Evolutionary conservation across 345 rosid species (phyloP), one percentile per base, ranked within the genome.

Genomic region (Eucalyptus virginea): DNA sequence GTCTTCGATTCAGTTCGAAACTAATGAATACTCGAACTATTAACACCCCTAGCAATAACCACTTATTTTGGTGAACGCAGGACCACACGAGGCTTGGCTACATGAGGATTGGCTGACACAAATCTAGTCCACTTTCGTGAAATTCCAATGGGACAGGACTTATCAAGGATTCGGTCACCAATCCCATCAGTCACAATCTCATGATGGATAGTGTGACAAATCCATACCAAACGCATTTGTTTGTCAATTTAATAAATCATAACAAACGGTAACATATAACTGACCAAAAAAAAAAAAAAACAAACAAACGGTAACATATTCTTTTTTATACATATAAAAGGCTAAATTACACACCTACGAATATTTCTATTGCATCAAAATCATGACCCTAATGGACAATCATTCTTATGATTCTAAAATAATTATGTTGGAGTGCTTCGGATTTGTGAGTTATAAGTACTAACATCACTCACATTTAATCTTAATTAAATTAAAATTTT

Each of bases 1-100:
- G 58, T 52, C 5, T 19, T 52, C 2, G 0, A 1, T 52, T 52
- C 26, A 1, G 5, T 52, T 21, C 11, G 0, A 52, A 52, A 52
- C 58, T 52, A 52, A 52, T 52, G 26, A 52, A 52, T 21, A 52
- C 24, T 52, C 26, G 2, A 52, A 52, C 58, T 52, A 21, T 52
- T 52, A 52, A 52, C 58, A 52, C 58, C 58, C 11, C 58, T 52
- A 52, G 4, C 2, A 0, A 52, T 14, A 30, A 30, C 34, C 69
- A 11, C 69, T 13, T 30, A 30, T 62, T 62, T 52, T 52, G 58
- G 58, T 8, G 58, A 8, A 52, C 0, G 11, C 1, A 21, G 5
- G 58, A 11, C 4, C 26, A 52, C 10, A 4, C 17, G 1, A 21
- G 42, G 42, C 3, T 34, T 69, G 81, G 81, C 12, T 9, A 52